Percentiles rank a stretch among this genome's conserved stretches.
Conservation (phyloP, 768 basidiomycete genomes). For the Boletus eberwhitei region DNA sequence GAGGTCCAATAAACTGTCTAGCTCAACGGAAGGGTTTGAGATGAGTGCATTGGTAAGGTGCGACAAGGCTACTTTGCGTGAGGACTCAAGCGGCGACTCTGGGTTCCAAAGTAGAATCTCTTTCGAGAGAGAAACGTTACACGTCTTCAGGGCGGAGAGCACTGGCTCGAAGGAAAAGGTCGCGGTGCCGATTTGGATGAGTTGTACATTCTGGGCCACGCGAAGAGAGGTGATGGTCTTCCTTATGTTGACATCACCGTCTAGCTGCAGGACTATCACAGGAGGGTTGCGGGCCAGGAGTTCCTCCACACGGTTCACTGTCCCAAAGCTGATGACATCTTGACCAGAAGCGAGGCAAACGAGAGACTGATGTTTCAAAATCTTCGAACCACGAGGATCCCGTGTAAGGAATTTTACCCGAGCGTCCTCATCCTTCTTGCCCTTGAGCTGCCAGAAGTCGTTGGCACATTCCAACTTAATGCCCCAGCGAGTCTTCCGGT, state of each 20-base stretch:
- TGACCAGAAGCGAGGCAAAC: conserved; percentile 48
- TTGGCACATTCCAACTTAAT: conserved; percentile 34
- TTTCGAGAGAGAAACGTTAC: conserved; percentile 40
- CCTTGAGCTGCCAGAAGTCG: conserved; percentile 36
- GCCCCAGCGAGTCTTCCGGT: conserved; percentile 37
- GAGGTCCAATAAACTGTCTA: conserved; percentile 35
- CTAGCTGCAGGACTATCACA: conserved; percentile 50
- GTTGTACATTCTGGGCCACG: conserved; percentile 30
- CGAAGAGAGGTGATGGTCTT: conserved; percentile 40
- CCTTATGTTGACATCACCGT: conserved; percentile 37
- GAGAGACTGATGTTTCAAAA: conserved; percentile 53
- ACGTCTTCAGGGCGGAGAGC: conserved; percentile 46
- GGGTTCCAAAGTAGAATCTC: conserved; percentile 55
- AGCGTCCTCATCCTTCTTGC: conserved; percentile 24
- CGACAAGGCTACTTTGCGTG: conserved; percentile 1
- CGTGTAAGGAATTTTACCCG: conserved; percentile 35
- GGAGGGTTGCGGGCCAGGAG: conserved; percentile 47
- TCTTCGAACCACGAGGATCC: conserved; percentile 27
- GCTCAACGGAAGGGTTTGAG: conserved; percentile 35
- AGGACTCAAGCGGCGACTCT: not conserved
- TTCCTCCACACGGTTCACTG: conserved; percentile 52
- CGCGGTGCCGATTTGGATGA: conserved; percentile 57
- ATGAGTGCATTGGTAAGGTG: conserved; percentile 23
- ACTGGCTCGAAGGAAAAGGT: conserved; percentile 62
- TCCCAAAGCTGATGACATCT: conserved; percentile 51